Conservation (phyloP, 2,329 filamentous ascomycete species). For the Fusarium metavorans region DNA sequence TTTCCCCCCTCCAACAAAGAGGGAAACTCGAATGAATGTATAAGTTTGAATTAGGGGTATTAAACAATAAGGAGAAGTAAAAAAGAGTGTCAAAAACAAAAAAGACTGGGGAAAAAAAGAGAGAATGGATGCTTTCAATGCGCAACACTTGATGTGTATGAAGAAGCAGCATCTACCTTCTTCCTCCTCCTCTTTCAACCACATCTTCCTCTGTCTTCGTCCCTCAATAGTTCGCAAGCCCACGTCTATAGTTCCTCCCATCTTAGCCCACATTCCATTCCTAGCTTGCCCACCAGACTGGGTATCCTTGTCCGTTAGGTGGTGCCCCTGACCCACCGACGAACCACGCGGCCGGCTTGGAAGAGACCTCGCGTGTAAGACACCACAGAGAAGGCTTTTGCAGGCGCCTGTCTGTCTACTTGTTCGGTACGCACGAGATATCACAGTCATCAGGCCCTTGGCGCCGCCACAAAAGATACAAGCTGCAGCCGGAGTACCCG, state of each 20-base stretch:
- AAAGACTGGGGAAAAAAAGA: neutral
- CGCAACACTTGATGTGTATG: neutral
- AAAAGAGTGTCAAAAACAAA: neutral
- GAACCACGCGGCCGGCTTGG: neutral
- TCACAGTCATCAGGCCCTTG: neutral
- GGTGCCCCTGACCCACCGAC: neutral
- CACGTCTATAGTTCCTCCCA: constrained; percentile 4
- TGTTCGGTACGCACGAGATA: neutral
- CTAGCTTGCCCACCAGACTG: neutral
- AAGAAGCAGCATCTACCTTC: neutral
- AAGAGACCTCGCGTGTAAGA: neutral
- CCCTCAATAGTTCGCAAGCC: constrained; percentile 3
- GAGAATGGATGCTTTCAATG: neutral
- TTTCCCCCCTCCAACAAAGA: neutral
- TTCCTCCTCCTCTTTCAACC: neutral
- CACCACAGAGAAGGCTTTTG: neutral
- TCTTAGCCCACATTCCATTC: constrained; percentile 3
- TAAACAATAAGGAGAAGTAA: neutral
- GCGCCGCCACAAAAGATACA: neutral
- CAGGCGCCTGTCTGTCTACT: neutral
- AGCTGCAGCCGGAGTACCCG: neutral
- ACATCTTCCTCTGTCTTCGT: neutral
- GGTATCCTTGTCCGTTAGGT: neutral
- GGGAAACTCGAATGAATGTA: neutral
- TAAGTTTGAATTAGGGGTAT: neutral